These are phyloP conservation scores for Brettanomyces bruxellensis DNA, from an alignment of 805 yeast species.

Conservation along the genomic window DNA sequence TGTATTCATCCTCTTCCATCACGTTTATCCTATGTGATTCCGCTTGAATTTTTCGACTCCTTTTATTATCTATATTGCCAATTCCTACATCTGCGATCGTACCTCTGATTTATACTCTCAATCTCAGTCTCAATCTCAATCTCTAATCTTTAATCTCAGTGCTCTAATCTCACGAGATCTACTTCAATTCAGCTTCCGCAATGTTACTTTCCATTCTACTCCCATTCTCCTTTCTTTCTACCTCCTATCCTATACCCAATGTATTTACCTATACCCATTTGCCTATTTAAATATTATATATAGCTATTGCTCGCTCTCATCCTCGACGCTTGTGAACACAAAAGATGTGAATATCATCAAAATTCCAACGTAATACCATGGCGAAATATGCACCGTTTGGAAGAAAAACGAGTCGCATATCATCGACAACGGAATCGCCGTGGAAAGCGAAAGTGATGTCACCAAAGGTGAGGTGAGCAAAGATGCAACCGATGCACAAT, in stretches of 20 bases:
- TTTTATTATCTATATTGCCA: no score
- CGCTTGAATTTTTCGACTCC: no score
- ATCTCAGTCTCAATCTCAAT: no score
- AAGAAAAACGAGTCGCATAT: slow-evolving; percentile 35
- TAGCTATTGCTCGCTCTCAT: slow-evolving; percentile 25
- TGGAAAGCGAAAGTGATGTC: slow-evolving; percentile 40
- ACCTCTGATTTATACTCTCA: no score
- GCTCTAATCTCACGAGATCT: no score
- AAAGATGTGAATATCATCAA: slow-evolving; percentile 37
- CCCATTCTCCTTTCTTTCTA: no score
- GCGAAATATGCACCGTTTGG: slow-evolving; percentile 22
- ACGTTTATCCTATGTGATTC: no score
- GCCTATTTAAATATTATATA: no score
- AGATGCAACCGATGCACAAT: slow-evolving; percentile 40
- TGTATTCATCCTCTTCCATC: no score
- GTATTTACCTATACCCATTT: no score
- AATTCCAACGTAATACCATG: slow-evolving; percentile 38
- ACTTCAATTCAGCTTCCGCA: slow-evolving; percentile 27
- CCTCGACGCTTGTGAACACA: slow-evolving; percentile 34
- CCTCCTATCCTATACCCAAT: background rate
- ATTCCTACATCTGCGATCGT: no score
- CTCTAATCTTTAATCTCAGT: background rate
- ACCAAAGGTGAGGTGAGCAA: slow-evolving; percentile 45
- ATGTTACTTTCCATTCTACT: slow-evolving; percentile 40
- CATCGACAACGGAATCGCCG: slow-evolving; percentile 44